phyloP scores from a whole-genome alignment of 1,284 basidiomycete genomes.

The Golubevia pallescens region DNA sequence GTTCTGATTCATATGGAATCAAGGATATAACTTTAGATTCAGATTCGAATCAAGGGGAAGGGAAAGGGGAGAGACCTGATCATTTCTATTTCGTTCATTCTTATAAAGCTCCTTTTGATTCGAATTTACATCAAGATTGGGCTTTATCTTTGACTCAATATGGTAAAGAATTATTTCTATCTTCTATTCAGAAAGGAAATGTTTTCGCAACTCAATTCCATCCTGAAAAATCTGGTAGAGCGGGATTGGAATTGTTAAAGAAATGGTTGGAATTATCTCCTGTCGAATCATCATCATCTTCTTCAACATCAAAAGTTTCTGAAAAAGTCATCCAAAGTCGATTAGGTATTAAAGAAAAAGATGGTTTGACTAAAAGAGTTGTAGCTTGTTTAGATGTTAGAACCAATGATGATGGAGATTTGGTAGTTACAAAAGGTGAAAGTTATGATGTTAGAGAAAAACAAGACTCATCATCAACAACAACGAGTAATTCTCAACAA shows the following conservation, averaged over 20 bases:
- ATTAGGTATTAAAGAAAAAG: conserved; percentile 48
- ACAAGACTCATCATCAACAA: conserved; percentile 53
- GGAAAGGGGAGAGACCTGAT: no score
- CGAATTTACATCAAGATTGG: conserved; percentile 68
- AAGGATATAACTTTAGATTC: no score
- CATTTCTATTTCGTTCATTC: conserved; percentile 92
- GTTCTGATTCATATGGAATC: no score
- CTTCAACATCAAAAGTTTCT: no score
- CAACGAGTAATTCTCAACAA: neutral
- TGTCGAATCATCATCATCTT: no score
- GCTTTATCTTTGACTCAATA: conserved; percentile 88
- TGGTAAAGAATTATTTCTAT: conserved; percentile 89
- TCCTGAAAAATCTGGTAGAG: conserved; percentile 95
- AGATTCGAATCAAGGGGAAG: no score
- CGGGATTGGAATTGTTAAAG: conserved; percentile 81
- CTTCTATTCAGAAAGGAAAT: conserved; percentile 81
- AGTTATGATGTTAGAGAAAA: conserved; percentile 95
- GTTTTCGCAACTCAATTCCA: conserved; percentile 97
- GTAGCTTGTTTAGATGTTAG: conserved; percentile 98
- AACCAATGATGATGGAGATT: conserved; percentile 91
- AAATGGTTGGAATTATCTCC: no score
- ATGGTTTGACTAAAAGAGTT: conserved; percentile 87
- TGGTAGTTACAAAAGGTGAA: conserved; percentile 99
- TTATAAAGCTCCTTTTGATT: conserved; percentile 72
- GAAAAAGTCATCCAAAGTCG: conserved; percentile 19